A percentile compares a stretch with the other conserved stretches of the same genome.
These are phyloP conservation scores for Dactylellina drechsleri DNA, from an alignment of 2,329 filamentous ascomycete genomes.

Conservation along the genomic window DNA sequence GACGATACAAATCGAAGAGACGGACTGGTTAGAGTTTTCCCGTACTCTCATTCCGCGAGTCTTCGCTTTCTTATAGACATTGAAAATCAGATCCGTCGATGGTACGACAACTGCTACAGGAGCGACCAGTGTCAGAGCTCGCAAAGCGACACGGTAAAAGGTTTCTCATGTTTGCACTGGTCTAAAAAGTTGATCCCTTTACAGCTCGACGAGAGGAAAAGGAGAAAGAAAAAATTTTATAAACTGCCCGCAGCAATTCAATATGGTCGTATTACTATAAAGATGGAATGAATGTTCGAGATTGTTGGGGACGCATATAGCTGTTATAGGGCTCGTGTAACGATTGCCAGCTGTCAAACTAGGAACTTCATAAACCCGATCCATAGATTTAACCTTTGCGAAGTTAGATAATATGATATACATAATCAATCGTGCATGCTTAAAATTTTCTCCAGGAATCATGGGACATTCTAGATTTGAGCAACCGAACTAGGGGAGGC, in stretches of 20 bases:
- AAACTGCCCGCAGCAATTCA: not conserved
- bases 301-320: not conserved
- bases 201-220: not conserved
- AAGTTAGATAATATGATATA: too few species aligned
- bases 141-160: constrained; percentile 17
- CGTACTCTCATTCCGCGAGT: constrained; percentile 5
- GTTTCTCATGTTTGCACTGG: not conserved
- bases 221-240: not conserved
- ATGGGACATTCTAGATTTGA: too few species aligned
- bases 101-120: constrained; percentile 20
- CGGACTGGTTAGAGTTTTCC: constrained; percentile 31
- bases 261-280: not conserved
- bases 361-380: not conserved
- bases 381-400: too few species aligned
- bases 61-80: constrained; percentile 49
- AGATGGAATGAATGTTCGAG: not conserved
- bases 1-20: constrained; percentile 6
- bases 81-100: constrained; percentile 4
- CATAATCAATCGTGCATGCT: too few species aligned
- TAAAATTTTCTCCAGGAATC: too few species aligned
- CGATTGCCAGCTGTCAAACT: constrained; percentile 35
- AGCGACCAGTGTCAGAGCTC: constrained; percentile 1
- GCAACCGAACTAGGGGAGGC: too few species aligned
- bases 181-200: too few species aligned
- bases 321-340: constrained; percentile 16